Conservation (phyloP, 768 basidiomycete genomes). For the Trametes meyenii region DNA sequence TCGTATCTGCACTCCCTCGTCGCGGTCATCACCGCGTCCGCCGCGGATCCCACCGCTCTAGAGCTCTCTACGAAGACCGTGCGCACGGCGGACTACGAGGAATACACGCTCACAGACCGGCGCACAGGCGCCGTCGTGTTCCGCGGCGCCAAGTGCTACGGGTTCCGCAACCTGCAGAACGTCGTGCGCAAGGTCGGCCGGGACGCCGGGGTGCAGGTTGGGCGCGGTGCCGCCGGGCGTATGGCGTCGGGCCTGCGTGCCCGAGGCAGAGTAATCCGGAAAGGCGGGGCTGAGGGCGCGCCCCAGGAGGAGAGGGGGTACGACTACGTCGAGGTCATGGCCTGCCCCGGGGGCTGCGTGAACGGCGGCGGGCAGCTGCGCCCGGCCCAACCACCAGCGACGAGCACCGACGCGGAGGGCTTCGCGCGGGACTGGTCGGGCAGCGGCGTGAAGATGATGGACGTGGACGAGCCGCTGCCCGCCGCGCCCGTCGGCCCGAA, state of each 20-base stretch:
- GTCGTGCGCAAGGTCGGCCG: conserved; percentile 92
- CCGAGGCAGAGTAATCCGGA: conserved; percentile 29
- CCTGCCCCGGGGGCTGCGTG: conserved; percentile 96
- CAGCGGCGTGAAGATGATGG: conserved; percentile 47
- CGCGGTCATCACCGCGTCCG: conserved; percentile 47
- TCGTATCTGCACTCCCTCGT: conserved; percentile 89
- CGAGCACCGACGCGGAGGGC: conserved; percentile 60
- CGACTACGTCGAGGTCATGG: conserved; percentile 98
- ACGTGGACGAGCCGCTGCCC: conserved; percentile 28
- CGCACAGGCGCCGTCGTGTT: conserved; percentile 68
- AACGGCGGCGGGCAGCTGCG: conserved; percentile 92
- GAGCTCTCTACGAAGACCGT: conserved; percentile 57
- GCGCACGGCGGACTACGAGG: conserved; percentile 79
- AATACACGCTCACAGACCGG: conserved; percentile 56
- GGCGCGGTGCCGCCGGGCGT: conserved; percentile 66
- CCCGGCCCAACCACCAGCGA: conserved; percentile 19
- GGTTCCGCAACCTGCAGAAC: conserved; percentile 96
- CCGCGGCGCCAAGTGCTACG: conserved; percentile 94
- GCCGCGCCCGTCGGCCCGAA: conserved; percentile 50
- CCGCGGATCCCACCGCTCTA: conserved; percentile 37
- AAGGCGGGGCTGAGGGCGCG: conserved; percentile 37
- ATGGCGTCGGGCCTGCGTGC: conserved; percentile 37
- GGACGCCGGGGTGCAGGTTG: conserved; percentile 75
- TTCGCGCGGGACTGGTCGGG: conserved; percentile 64
- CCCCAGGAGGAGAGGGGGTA: conserved; percentile 56